Base-by-base conservation (phyloP, 2,329 filamentous ascomycete species). In the Alternaria solani region DNA sequence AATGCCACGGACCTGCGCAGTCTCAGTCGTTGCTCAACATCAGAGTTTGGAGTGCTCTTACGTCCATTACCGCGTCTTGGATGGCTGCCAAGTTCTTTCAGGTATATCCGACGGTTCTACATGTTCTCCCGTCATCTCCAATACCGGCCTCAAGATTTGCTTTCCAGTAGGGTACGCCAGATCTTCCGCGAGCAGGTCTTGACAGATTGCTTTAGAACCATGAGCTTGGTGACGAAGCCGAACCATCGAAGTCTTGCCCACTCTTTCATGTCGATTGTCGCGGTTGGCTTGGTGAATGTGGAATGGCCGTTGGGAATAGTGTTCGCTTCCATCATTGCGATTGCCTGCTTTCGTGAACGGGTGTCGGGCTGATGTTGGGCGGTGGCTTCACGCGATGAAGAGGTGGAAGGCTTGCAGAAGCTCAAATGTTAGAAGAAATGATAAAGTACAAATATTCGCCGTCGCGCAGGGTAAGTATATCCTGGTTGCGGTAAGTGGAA, bases 111-210 rank as follows among this genome's bases (percentile, higher is more conserved):
- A 1, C 12, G 14, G 32, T 2, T 1, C 2, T 7, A 12, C 0
- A 16, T 16, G 32, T 6, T 34, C 6, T 0, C 0, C 6, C 0
- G 16, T 0, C 5, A 0, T 7, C 5, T 0, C 3, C 28, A 3
- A 34, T 34, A 0, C 0, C 6, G 2, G 1, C 1, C 32, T 36
- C 32, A 36, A 0, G 32, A 7, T 2, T 14, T 36, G 32, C 12
- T 36, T 36, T 14, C 12, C 5, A 14, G 14, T 2, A 16, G 1
- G 2, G 14, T 2, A 16, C 32, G 12, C 12, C 32, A 11, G 32
- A 36, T 2, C 32, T 36, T 36, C 32, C 12, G 32, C 12, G 5
- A 36, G 7, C 2, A 36, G 2, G 12, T 36, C 32, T 36, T 36
- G 5, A 36, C 5, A 1, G 32, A 14, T 12, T 36, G 32, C 14